Evolutionary conservation across 225 moss, liverwort and hornwort species (phyloP).

Genomic region (Sphagnum contortum): DNA sequence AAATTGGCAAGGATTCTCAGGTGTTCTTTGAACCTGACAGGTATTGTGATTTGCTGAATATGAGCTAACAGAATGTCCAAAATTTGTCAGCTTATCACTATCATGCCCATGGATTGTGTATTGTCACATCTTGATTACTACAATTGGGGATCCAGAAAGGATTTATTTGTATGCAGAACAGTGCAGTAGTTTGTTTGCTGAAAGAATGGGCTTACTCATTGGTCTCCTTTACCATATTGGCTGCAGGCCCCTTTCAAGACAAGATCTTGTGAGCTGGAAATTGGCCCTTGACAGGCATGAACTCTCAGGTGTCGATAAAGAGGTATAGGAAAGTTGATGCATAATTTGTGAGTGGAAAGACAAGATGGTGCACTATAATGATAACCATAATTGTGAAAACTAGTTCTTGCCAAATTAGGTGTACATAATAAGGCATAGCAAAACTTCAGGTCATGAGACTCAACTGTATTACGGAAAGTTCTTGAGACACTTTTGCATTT

Average conservation of each 20-base stretch:
- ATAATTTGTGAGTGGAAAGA: no score
- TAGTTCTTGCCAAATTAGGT: no score
- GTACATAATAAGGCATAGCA: no score
- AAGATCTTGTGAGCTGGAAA: conserved; percentile 75
- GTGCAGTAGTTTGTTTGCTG: neutral
- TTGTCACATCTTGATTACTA: neutral
- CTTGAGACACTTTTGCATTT: no score
- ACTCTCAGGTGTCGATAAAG: conserved; percentile 30
- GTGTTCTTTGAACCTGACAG: conserved; percentile 57
- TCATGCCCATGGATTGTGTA: neutral
- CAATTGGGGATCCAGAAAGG: neutral
- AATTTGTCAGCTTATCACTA: neutral
- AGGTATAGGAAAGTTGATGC: conserved; percentile 19
- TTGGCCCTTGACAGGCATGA: conserved; percentile 47
- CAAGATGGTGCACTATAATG: no score
- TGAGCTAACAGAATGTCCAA: neutral
- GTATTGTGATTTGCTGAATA: conserved; percentile 6
- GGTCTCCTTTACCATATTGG: neutral
- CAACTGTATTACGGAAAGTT: no score
- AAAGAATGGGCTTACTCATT: no score
- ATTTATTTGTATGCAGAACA: neutral
- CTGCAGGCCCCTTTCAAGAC: conserved; percentile 47
- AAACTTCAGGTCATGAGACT: no score
- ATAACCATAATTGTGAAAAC: no score
- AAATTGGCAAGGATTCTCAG: conserved; percentile 20